Conservation (phyloP, 805 yeast genomes). For the Hemisphaericaspora nanyangensis region DNA sequence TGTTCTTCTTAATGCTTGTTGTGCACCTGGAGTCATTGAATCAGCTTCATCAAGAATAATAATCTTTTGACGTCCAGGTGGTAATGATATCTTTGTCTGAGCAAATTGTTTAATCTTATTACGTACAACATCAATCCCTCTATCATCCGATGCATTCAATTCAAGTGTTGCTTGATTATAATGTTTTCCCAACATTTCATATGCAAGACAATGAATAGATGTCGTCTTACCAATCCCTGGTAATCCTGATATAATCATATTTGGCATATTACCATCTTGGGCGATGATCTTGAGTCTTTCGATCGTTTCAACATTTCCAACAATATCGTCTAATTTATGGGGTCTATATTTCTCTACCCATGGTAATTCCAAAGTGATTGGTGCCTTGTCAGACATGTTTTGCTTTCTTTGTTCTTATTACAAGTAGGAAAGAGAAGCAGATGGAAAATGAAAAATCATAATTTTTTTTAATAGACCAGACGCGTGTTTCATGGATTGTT, state of each 20-base stretch:
- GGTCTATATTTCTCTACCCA: constrained; percentile 97
- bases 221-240: constrained; percentile 99
- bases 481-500: no score
- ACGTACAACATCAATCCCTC: constrained; percentile 96
- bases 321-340: constrained; percentile 69
- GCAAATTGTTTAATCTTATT: constrained; percentile 94
- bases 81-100: constrained; percentile 83
- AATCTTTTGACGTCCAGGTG: constrained; percentile 88
- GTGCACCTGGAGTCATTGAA: constrained; percentile 96
- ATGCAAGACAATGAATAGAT: constrained; percentile 84
- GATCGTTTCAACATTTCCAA: constrained; percentile 89
- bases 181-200: constrained; percentile 70
- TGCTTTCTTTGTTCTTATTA: no score
- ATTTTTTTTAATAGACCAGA: no score
- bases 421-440: no score
- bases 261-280: constrained; percentile 94
- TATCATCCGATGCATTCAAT: constrained; percentile 92
- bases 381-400: neutral
- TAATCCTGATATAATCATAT: constrained; percentile 88
- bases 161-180: constrained; percentile 84
- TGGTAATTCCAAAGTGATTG: constrained; percentile 32
- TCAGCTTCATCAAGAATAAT: constrained; percentile 94
- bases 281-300: constrained; percentile 82
- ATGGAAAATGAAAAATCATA: no score
- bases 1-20: constrained; percentile 88